phyloP scores from a whole-genome alignment of 805 yeast species.

The Metschnikowia koreensis region DNA sequence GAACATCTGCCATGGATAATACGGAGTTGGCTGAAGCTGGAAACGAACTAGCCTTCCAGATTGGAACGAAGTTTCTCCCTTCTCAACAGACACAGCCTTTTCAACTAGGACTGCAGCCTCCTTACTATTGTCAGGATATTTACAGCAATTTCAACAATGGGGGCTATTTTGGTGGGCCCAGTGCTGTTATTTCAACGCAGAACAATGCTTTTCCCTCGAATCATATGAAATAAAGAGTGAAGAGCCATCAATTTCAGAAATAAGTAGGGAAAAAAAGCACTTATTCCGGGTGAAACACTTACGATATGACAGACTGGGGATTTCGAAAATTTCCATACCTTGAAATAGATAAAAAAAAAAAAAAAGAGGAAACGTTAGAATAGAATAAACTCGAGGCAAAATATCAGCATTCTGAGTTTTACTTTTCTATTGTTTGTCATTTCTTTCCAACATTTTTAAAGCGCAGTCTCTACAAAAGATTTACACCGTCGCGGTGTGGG shows the following conservation, averaged over 20 bases:
- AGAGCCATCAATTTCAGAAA: no score
- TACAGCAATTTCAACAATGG: conserved; percentile 1
- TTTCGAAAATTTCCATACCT: no score
- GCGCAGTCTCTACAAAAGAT: neutral
- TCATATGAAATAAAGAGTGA: neutral
- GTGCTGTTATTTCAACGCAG: conserved; percentile 1
- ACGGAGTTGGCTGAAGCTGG: neutral
- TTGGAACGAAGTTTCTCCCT: neutral
- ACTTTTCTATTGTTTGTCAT: neutral
- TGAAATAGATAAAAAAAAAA: no score
- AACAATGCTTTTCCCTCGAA: neutral
- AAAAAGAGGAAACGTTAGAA: no score
- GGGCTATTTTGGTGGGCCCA: neutral
- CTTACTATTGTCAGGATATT: conserved; percentile 1
- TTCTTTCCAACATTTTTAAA: neutral
- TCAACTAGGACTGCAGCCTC: neutral
- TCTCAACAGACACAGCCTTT: neutral
- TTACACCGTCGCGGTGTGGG: neutral
- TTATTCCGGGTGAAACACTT: no score
- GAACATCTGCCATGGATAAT: neutral
- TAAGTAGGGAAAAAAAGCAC: no score
- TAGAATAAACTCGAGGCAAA: no score
- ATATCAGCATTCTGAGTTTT: no score
- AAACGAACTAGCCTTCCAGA: neutral
- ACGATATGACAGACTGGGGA: no score